Evolutionary conservation across 2,329 filamentous ascomycete species (phyloP), one percentile per base, ranked within the genome.

Genomic region (Ilyonectria destructans): DNA sequence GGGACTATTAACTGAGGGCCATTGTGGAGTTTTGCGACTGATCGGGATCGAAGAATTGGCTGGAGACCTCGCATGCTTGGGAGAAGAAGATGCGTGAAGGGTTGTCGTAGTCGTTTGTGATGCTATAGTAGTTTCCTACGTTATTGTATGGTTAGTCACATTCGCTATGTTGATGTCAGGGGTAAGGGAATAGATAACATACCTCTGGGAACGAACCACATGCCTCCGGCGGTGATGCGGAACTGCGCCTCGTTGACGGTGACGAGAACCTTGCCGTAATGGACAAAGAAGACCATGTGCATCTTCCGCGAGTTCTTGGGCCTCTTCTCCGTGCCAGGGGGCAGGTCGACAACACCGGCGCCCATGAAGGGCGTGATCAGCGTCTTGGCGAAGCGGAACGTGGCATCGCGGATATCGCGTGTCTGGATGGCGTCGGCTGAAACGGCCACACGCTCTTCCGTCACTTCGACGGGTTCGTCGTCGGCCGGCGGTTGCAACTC

Each of bases 191-290:
- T 59, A 65, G 31, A 21, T 56, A 29, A 84, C 92, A 86, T 82
- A 98, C 96, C 96, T 90, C 96, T 90, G 26, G 96, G 96, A 69
- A 99, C 95, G 80, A 97, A 95, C 88, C 94, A 98, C 80, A 95
- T 92, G 60, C 96, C 96, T 46, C 96, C 95, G 74, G 93, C 94
- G 43, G 91, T 90, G 71, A 97, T 95, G 64, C 92, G 90, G 79
- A 99, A 98, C 69, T 87, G 85, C 26, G 88, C 92, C 71, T 93
- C 89, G 71, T 92, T 90, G 55, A 97, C 89, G 31, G 90, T 92
- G 21, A 97, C 95, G 71, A 90, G 86, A 21, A 98, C 94, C 71
- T 92, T 91, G 23, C 96, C 96, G 51, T 89, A 88, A 74, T 94
- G 92, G 33, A 99, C 92, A 75, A 97, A 98, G 81, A 98, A 98